phyloP scores from a whole-genome alignment of 805 yeast species.

The Schwanniomyces sp. region DNA sequence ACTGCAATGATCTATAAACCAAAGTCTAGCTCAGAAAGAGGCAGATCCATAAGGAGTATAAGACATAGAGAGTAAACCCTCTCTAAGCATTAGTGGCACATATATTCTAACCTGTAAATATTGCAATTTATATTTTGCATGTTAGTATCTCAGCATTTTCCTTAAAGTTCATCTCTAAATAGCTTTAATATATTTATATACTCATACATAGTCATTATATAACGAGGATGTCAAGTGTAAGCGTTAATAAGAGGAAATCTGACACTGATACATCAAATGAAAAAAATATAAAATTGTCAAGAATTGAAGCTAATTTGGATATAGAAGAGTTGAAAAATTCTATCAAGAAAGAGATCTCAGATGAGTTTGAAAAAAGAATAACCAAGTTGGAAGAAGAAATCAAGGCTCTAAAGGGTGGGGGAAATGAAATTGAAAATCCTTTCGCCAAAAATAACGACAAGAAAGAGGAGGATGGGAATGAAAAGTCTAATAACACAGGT shows the following conservation, averaged over 20 bases:
- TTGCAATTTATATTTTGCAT: background rate
- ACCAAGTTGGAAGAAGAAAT: conserved; percentile 19
- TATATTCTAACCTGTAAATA: conserved; percentile 2
- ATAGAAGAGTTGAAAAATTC: conserved; percentile 27
- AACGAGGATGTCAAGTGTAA: conserved; percentile 13
- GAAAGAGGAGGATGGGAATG: conserved; percentile 2
- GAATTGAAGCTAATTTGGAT: conserved; percentile 6
- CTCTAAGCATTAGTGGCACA: background rate
- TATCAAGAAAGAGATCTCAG: conserved; percentile 29
- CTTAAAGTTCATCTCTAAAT: background rate
- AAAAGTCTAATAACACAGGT: conserved; percentile 1
- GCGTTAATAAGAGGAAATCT: conserved; percentile 16
- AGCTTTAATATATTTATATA: background rate
- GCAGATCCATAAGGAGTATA: conserved; percentile 12
- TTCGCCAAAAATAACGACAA: background rate
- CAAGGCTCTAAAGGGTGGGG: conserved; percentile 13
- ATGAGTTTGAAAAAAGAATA: conserved; percentile 15
- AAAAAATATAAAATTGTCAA: conserved; percentile 10
- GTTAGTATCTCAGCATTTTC: background rate
- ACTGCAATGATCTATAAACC: conserved; percentile 2
- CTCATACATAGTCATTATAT: background rate
- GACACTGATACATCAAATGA: conserved; percentile 11
- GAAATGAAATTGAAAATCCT: conserved; percentile 9
- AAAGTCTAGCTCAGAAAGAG: conserved; percentile 3
- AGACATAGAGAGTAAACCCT: conserved; percentile 7